Base-by-base conservation (phyloP, 495 filamentous ascomycete species). In the Xylaria grammica region DNA sequence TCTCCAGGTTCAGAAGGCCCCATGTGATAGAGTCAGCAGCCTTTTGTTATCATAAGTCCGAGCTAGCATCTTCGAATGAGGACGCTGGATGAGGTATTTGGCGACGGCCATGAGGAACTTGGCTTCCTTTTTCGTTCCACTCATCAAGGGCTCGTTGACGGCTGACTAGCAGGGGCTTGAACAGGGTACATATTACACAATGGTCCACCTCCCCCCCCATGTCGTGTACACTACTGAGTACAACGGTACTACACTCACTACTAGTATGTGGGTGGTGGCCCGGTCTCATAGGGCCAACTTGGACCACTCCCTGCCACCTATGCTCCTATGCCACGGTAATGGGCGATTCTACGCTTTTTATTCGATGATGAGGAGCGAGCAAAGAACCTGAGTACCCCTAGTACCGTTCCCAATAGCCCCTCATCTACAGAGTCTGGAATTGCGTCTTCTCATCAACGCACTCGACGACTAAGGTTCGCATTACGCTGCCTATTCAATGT, bases 261-360 rank as follows among this genome's bases (percentile, higher is more conserved):
- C n/a, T n/a, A 66, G 67, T 65, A 63, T 63, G 60, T 63, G 60
- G 60, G 17, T 50, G 34, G 50, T 19, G 34, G 48, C 45, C 49
- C 50, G 60, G 40, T 74, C 63, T 74, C 72, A 74, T 74, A 74
- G 72, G 72, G 69, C 69, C 65, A 68, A 74, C 69, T 68, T 56
- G 72, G 69, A 60, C 69, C 72, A 72, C 67, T 68, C 58, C 67
- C 65, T 74, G 67, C 72, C 67, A 70, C 69, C 72, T 64, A 66
- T 68, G 68, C 69, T 69, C 69, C 72, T 64, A 66, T 68, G 68
- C 69, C 71, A 62, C 59, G 60, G 69, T 68, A 67, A 72, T 71
- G 65, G 66, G 71, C 26, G 60, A 42, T 57, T 74, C 59, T 48
- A 64, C 61, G 62, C 60, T 67, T 70, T 56, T 69, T 71, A 74